Evolutionary conservation across 257 asterid genomes (phyloP).

Genomic region (Dorcoceras hygrometricum): DNA sequence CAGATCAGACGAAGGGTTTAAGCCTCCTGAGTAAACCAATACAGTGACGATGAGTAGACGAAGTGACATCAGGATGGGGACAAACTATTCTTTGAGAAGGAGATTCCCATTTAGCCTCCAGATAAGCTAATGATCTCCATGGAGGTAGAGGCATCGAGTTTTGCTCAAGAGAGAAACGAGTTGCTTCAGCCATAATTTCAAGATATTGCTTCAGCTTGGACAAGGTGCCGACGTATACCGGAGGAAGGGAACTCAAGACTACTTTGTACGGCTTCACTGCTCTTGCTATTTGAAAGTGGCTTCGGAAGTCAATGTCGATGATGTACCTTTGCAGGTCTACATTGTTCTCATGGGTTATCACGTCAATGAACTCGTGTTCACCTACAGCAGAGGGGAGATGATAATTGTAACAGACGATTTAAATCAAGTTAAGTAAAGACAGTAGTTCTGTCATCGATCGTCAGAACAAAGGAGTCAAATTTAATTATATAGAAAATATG

Average conservation of each 20-base stretch:
- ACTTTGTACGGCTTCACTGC: slow-evolving; percentile 40
- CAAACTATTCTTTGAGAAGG: slow-evolving; percentile 31
- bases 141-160: slow-evolving; percentile 58
- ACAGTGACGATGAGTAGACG: slow-evolving; percentile 35
- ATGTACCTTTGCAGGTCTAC: slow-evolving; percentile 34
- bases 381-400: slow-evolving; percentile 27
- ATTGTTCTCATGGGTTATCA: slow-evolving; percentile 27
- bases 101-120: slow-evolving; percentile 52
- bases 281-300: slow-evolving; percentile 58
- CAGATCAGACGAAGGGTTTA: slow-evolving; percentile 33
- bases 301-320: slow-evolving; percentile 48
- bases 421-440: background rate
- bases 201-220: slow-evolving; percentile 37
- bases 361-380: slow-evolving; percentile 46
- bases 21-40: slow-evolving; percentile 31
- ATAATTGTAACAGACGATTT: background rate
- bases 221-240: slow-evolving; percentile 37
- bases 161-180: slow-evolving; percentile 41
- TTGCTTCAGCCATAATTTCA: slow-evolving; percentile 35
- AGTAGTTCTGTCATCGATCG: background rate
- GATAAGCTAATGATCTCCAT: slow-evolving; percentile 50
- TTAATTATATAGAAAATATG: background rate
- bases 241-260: slow-evolving; percentile 37
- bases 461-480: background rate
- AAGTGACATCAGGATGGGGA: slow-evolving; percentile 9